Percentiles rank a stretch among this genome's conserved stretches.
Evolutionary conservation across 129 eudicot species (phyloP).

Genomic region (Lonicera japonica): DNA sequence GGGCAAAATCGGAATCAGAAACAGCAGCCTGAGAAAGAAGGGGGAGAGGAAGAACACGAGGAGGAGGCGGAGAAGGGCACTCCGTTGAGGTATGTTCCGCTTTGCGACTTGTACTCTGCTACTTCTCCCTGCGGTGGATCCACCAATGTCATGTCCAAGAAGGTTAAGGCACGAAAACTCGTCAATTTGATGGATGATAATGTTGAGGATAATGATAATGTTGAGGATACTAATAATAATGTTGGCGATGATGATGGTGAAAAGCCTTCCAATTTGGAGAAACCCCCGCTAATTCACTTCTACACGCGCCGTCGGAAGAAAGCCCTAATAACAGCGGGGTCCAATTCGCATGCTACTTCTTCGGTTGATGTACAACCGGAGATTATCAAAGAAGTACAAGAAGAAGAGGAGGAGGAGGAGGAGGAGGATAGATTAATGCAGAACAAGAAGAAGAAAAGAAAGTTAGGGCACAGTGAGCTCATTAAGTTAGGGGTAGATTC

Average conservation of each 20-base stretch:
- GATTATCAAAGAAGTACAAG: too few species aligned
- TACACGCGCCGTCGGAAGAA: conserved; percentile 41
- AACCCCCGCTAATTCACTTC: conserved; percentile 27
- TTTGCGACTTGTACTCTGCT: conserved; percentile 70
- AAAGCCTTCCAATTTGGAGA: background rate
- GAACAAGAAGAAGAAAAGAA: conserved; percentile 39
- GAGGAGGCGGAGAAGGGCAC: conserved; percentile 16
- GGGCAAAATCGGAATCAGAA: background rate
- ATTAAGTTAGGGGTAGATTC: conserved; percentile 41
- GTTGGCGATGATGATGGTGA: too few species aligned
- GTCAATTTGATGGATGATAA: conserved; percentile 8
- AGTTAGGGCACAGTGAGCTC: conserved; percentile 28
- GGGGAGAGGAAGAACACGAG: conserved; percentile 21
- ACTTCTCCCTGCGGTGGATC: conserved; percentile 59
- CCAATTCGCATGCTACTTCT: background rate
- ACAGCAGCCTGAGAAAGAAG: too few species aligned
- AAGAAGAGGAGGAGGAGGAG: conserved; percentile 17
- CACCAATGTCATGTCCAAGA: conserved; percentile 49
- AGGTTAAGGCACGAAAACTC: conserved; percentile 58
- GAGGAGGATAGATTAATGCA: conserved; percentile 1
- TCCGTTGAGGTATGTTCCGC: conserved; percentile 49
- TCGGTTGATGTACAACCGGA: background rate
- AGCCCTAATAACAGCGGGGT: background rate
- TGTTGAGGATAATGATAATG: too few species aligned
- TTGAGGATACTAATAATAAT: too few species aligned